phyloP scores from a whole-genome alignment of 768 basidiomycete genomes.

The Termitomyces sp. region DNA sequence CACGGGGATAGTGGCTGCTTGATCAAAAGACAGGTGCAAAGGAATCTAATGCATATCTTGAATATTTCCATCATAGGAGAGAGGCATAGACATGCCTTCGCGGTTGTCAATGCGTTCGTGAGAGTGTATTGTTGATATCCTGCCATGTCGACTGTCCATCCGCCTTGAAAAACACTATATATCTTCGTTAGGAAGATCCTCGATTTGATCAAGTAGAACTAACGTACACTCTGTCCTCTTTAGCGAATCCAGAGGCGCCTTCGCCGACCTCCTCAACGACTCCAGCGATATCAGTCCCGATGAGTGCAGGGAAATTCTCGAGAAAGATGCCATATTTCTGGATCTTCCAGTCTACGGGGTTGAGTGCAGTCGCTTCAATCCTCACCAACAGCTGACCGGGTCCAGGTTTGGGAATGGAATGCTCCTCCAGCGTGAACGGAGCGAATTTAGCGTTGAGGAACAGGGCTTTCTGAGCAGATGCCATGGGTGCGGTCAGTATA shows the following conservation, averaged over 20 bases:
- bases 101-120: conserved; percentile 14
- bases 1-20: conserved; percentile 31
- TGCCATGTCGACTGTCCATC: conserved; percentile 5
- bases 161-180: conserved; percentile 13
- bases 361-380: conserved; percentile 33
- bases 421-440: conserved; percentile 12
- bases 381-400: conserved; percentile 37
- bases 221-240: conserved; percentile 50
- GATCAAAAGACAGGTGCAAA: conserved; percentile 27
- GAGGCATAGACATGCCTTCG: conserved; percentile 6
- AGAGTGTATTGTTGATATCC: conserved; percentile 25
- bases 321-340: conserved; percentile 34
- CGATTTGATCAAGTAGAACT: neutral
- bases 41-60: conserved; percentile 25
- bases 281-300: conserved; percentile 48
- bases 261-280: conserved; percentile 48
- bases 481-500: no score
- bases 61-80: conserved; percentile 9
- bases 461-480: conserved; percentile 21
- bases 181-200: neutral
- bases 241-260: conserved; percentile 40
- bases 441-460: conserved; percentile 13
- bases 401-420: conserved; percentile 22
- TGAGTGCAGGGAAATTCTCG: conserved; percentile 37
- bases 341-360: conserved; percentile 50